Evolutionary conservation across 2,329 filamentous ascomycete genomes (phyloP).

Genomic region (Moelleriella libera): DNA sequence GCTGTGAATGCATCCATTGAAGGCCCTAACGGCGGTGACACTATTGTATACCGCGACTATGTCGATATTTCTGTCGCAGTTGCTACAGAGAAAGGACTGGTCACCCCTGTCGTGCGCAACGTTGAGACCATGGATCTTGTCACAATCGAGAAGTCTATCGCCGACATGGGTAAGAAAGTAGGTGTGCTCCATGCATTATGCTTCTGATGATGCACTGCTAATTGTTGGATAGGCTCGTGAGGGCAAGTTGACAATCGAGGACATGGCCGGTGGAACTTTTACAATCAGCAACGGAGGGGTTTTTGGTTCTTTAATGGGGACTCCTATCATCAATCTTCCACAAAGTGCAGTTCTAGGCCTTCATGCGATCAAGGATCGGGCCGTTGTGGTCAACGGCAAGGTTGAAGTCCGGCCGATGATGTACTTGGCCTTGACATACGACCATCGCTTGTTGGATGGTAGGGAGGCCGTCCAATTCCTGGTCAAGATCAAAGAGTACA

Average conservation of each 20-base stretch:
- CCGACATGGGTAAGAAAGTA: conserved; percentile 91
- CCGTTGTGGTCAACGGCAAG: conserved; percentile 83
- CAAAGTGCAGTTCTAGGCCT: conserved; percentile 86
- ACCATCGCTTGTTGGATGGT: conserved; percentile 89
- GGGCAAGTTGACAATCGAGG: conserved; percentile 93
- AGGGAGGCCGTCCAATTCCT: conserved; percentile 93
- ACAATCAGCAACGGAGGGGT: conserved; percentile 97
- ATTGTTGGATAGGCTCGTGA: conserved; percentile 57
- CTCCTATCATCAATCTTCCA: conserved; percentile 94
- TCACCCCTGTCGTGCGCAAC: conserved; percentile 93
- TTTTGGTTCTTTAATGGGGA: conserved; percentile 94
- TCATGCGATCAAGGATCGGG: conserved; percentile 91
- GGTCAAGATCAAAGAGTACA: conserved; percentile 94
- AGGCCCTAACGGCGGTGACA: conserved; percentile 86
- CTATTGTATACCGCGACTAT: conserved; percentile 95
- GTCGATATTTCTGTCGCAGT: conserved; percentile 97
- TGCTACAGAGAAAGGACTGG: conserved; percentile 91
- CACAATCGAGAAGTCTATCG: conserved; percentile 79
- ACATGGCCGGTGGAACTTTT: conserved; percentile 97
- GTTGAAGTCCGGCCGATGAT: conserved; percentile 98
- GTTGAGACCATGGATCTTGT: conserved; percentile 79
- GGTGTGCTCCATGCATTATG: not conserved
- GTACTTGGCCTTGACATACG: conserved; percentile 95
- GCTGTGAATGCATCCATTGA: conserved; percentile 95
- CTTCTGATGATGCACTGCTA: too few relatives aligned